phyloP scores from a whole-genome alignment of 169 alveolate genomes.

The Plasmodium yoelii region DNA sequence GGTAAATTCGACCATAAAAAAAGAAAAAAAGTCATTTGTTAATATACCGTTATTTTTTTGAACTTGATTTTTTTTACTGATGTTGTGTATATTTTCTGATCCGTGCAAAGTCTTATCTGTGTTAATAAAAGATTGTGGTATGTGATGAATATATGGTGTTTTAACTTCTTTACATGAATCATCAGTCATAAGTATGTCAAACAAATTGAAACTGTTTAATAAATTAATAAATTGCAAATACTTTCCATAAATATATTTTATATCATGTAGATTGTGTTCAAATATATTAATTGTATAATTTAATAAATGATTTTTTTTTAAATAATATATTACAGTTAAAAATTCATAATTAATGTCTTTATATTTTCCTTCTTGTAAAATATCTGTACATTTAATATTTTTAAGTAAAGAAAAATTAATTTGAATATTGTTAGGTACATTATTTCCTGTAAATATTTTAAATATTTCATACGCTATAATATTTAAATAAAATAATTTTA shows the following conservation, averaged over 20 bases:
- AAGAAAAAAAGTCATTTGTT: slow-evolving; percentile 9
- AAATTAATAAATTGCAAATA: slow-evolving; percentile 40
- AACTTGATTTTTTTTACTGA: neutral
- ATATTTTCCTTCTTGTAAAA: slow-evolving; percentile 11
- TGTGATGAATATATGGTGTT: neutral
- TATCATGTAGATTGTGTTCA: slow-evolving; percentile 10
- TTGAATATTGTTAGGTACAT: slow-evolving; percentile 12
- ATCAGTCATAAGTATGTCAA: slow-evolving; percentile 3
- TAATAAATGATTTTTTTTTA: slow-evolving; percentile 8
- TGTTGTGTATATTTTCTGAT: neutral
- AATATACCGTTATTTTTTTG: neutral
- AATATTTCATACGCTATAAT: slow-evolving; percentile 28
- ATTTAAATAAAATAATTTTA: slow-evolving; percentile 55
- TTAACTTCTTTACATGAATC: neutral
- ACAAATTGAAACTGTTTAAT: slow-evolving; percentile 16
- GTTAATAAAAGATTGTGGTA: neutral
- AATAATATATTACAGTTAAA: slow-evolving; percentile 19
- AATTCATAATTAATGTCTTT: slow-evolving; percentile 5
- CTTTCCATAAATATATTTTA: slow-evolving; percentile 13
- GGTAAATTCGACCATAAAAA: slow-evolving; percentile 51
- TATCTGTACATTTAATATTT: slow-evolving; percentile 13
- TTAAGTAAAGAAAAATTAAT: slow-evolving; percentile 27
- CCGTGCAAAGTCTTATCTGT: neutral
- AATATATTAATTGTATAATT: slow-evolving; percentile 10
- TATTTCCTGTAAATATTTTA: slow-evolving; percentile 13